A percentile compares a stretch with the other conserved stretches of the same genome.
Conservation (phyloP, 805 yeast genomes). For the Hyphopichia homilentoma region DNA sequence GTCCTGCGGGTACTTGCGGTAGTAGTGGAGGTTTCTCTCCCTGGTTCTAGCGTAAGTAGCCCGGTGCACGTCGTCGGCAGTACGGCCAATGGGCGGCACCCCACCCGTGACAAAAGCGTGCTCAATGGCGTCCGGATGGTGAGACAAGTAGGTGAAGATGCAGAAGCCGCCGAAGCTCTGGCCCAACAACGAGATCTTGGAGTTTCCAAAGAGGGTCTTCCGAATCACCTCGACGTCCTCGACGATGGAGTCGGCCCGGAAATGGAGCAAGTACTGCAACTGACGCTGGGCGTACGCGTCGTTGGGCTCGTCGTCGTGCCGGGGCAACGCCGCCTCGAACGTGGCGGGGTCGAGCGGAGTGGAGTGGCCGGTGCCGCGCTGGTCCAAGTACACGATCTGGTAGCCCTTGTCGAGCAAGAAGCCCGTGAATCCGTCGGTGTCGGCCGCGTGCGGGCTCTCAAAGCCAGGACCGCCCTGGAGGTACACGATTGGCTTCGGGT, state of each 20-base stretch:
- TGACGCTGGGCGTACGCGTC: conserved; percentile 18
- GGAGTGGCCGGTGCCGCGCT: conserved; percentile 60
- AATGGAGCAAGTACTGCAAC: conserved; percentile 38
- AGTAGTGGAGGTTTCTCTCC: conserved; percentile 47
- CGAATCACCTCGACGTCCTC: conserved; percentile 49
- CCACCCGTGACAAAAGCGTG: conserved; percentile 55
- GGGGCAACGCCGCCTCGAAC: conserved; percentile 14
- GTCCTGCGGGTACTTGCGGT: conserved; percentile 48
- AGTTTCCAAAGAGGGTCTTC: conserved; percentile 25
- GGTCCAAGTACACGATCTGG: conserved; percentile 48
- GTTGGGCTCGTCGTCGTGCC: conserved; percentile 10
- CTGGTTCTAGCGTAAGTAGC: conserved; percentile 45
- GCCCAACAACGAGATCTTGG: conserved; percentile 51
- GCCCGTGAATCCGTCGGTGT: conserved; percentile 34
- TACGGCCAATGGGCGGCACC: conserved; percentile 47
- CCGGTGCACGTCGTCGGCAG: conserved; percentile 46
- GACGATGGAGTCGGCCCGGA: conserved; percentile 53
- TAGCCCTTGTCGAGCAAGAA: conserved; percentile 38
- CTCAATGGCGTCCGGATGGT: conserved; percentile 37
- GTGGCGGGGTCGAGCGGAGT: conserved; percentile 39
- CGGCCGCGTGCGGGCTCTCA: conserved; percentile 36
- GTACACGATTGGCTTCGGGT: conserved; percentile 36
- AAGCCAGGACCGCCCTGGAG: conserved; percentile 58
- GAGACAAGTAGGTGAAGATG: conserved; percentile 46
- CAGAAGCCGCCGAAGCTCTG: conserved; percentile 58